A percentile compares a stretch with the other conserved stretches of the same genome.
phyloP scores from a whole-genome alignment of 306 rosid species.

The Erythrophleum fordii region DNA sequence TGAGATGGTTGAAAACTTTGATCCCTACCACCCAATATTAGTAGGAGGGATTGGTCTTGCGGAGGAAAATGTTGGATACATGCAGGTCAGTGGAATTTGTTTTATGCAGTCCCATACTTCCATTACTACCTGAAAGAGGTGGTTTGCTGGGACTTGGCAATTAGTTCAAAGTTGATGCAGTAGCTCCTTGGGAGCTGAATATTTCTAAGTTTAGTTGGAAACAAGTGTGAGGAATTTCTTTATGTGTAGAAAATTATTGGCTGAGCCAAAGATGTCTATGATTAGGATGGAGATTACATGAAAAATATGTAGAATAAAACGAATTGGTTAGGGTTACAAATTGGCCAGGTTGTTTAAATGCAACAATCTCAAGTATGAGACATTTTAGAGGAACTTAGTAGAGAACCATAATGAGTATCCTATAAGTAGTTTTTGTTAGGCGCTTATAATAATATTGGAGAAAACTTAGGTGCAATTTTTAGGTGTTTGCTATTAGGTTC shows the following conservation, averaged over 20 bases:
- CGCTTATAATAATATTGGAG: background rate
- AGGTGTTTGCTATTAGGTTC: background rate
- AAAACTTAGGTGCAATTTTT: background rate
- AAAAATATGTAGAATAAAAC: constrained; percentile 2
- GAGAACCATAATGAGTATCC: constrained; percentile 11
- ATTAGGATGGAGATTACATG: background rate
- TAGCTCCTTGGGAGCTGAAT: background rate
- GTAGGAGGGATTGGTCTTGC: constrained; percentile 92
- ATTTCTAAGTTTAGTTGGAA: constrained; percentile 18
- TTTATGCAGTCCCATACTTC: background rate
- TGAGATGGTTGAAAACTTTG: constrained; percentile 88
- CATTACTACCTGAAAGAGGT: background rate
- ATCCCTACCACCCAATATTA: constrained; percentile 87
- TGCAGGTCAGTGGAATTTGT: constrained; percentile 75
- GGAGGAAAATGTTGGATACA: constrained; percentile 88
- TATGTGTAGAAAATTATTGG: constrained; percentile 15
- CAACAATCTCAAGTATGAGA: constrained; percentile 13
- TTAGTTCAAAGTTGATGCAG: background rate
- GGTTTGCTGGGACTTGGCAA: constrained; percentile 1
- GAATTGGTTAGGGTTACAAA: constrained; percentile 24
- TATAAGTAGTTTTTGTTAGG: constrained; percentile 2
- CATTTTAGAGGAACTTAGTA: background rate
- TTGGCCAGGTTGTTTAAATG: constrained; percentile 25
- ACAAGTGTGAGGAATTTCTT: background rate
- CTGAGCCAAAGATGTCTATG: background rate